Evolutionary conservation across 345 rosid genomes (phyloP), one percentile per base, ranked within the genome.

Genomic region (Eucalyptus sp.): DNA sequence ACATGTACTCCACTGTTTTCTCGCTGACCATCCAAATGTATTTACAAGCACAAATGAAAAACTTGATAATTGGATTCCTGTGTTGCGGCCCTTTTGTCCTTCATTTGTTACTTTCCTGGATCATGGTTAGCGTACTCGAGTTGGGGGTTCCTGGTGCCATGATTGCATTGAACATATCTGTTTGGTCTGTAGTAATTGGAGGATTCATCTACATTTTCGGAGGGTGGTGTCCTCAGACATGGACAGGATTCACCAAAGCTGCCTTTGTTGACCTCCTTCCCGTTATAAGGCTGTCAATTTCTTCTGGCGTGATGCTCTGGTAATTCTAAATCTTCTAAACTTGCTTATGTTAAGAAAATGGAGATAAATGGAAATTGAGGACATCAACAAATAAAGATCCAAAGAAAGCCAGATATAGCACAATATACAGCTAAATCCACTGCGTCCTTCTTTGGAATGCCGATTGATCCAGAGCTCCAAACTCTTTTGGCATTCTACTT

Each of bases 11-110:
- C 33, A 41, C 43, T 9, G 87, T 66, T n/a, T 83, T 79, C 37
- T 22, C 8, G 22, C 58, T 81, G 37, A 89, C 87, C 33, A 86
- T 86, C 31, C 95, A 90, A 87, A 92, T 68, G 93, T 93, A 76
- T 88, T 86, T 93, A 37, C 94, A 93, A 86, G 89, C 93, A 10
- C 89, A 87, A 52, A 25, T 87, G 84, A 87, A 87, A 14, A 66
- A 87, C 49, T 2, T 3, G 6, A 68, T 87, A 68, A 12, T 68
- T 37, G 86, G 43, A 71, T 41, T 52, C 58, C 33, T 87, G 13
- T 68, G 24, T 15, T 27, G 16, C 12, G 51, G 5, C 60, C 37
- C 56, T 20, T 87, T 68, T 1, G 31, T 2, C 31, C 13, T 88
- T 54, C 68, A 79, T 44, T 18, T 88, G 33, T 15, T 79, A 25